Evolutionary conservation across 192 early-diverging fungal genomes (phyloP).

Genomic region (Coemansia sp.): DNA sequence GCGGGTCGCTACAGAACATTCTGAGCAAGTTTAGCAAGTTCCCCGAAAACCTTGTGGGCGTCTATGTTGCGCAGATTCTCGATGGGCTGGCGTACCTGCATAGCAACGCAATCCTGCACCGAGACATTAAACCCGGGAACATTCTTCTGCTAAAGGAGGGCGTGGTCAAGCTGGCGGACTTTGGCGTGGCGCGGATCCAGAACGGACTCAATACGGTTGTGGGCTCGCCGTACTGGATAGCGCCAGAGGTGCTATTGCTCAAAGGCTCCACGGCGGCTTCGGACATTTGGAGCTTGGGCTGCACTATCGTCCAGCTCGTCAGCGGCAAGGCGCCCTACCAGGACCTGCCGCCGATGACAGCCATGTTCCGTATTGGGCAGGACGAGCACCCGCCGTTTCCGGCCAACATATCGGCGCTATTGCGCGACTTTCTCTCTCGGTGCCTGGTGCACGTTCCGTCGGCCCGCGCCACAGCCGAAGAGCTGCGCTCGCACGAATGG

Average conservation of each 20-base stretch:
- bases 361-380: conserved; percentile 64
- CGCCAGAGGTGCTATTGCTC: conserved; percentile 65
- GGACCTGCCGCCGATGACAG: conserved; percentile 62
- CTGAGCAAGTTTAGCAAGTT: conserved; percentile 68
- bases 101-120: conserved; percentile 52
- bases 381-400: conserved; percentile 72
- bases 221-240: conserved; percentile 77
- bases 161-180: conserved; percentile 69
- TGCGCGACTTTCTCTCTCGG: conserved; percentile 68
- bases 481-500: conserved; percentile 57
- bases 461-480: conserved; percentile 57
- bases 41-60: conserved; percentile 64
- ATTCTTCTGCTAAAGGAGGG: conserved; percentile 66
- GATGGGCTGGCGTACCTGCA: conserved; percentile 52
- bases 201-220: conserved; percentile 61
- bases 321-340: conserved; percentile 67
- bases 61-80: conserved; percentile 61
- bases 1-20: conserved; percentile 64
- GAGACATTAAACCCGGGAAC: conserved; percentile 61
- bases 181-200: conserved; percentile 64
- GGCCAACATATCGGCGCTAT: conserved; percentile 48
- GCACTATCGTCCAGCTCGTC: conserved; percentile 66
- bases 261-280: conserved; percentile 63
- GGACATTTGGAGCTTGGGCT: conserved; percentile 67
- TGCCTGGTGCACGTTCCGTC: conserved; percentile 78